Percentiles rank a stretch among this genome's conserved stretches.
These are phyloP conservation scores for Microsporum audouinii DNA, from an alignment of 2,329 filamentous ascomycete genomes.

Conservation along the genomic window DNA sequence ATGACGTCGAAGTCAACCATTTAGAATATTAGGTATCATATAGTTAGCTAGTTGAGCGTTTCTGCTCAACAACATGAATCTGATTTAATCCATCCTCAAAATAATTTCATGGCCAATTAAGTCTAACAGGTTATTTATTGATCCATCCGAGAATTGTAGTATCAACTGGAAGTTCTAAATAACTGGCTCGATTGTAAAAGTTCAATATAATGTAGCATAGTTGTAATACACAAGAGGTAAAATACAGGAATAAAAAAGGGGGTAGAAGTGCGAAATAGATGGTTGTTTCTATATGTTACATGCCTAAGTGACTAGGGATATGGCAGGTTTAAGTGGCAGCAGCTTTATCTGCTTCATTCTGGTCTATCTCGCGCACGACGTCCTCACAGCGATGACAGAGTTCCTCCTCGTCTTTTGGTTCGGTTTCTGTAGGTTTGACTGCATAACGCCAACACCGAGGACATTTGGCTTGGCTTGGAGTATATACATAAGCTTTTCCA, in stretches of 20 bases:
- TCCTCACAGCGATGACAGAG: constrained; percentile 65
- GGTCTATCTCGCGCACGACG: constrained; percentile 41
- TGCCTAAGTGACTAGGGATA: background rate
- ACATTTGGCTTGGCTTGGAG: constrained; percentile 57
- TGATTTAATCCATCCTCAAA: too few relatives aligned
- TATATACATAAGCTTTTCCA: constrained; percentile 32
- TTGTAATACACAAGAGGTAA: background rate
- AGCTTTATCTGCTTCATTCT: background rate
- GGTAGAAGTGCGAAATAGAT: background rate
- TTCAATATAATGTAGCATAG: background rate
- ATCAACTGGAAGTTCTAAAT: background rate
- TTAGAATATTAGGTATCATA: too few relatives aligned
- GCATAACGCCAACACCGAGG: constrained; percentile 80
- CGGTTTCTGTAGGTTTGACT: constrained; percentile 35
- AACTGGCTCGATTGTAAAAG: background rate
- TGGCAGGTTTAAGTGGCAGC: background rate
- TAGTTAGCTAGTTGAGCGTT: too few relatives aligned
- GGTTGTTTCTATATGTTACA: background rate
- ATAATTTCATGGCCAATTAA: too few relatives aligned
- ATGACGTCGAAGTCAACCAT: background rate
- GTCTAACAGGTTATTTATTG: too few relatives aligned
- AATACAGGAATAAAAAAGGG: background rate
- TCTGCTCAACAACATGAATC: too few relatives aligned
- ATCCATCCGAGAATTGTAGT: too few relatives aligned
- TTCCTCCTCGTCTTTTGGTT: constrained; percentile 39